A percentile compares a stretch with the other conserved stretches of the same genome.
These are phyloP conservation scores for Blattamonas nauphoetae DNA, from an alignment of 78 protist genomes.

Conservation along the genomic window DNA sequence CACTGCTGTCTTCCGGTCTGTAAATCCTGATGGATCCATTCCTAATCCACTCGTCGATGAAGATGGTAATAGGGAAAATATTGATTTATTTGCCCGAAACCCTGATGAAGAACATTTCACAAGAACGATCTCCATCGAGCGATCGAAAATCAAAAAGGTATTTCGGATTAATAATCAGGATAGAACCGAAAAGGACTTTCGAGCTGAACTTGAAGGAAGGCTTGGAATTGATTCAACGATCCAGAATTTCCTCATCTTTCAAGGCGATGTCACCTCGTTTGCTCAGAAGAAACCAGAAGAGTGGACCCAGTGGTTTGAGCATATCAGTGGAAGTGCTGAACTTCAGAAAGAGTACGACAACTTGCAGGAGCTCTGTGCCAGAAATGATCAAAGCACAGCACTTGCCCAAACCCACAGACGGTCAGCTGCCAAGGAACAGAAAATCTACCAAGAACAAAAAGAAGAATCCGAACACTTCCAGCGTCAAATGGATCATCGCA, in stretches of 20 bases:
- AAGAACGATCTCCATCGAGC: neutral
- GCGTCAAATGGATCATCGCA: neutral
- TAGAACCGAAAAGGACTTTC: neutral
- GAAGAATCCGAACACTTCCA: neutral
- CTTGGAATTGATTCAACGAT: neutral
- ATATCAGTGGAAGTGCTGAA: conserved; percentile 10
- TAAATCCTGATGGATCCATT: neutral
- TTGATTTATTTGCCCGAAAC: neutral
- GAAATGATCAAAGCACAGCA: neutral
- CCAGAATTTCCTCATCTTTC: conserved; percentile 23
- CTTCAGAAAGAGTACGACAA: conserved; percentile 22
- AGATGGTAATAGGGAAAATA: neutral
- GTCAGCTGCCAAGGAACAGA: neutral
- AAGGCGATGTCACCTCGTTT: conserved; percentile 24
- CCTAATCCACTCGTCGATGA: neutral
- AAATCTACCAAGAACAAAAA: neutral
- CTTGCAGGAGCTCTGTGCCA: neutral
- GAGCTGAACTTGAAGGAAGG: neutral
- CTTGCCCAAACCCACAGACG: neutral
- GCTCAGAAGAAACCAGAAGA: conserved; percentile 10
- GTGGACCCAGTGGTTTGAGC: conserved; percentile 13
- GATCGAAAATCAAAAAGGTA: neutral
- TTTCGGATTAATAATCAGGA: conserved; percentile 1
- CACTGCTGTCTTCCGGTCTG: neutral
- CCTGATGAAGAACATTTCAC: conserved; percentile 10